Percentiles rank a stretch among this genome's conserved stretches.
These are phyloP conservation scores for Sporisorium graminicola DNA, from an alignment of 1,284 basidiomycete genomes.

Conservation along the genomic window DNA sequence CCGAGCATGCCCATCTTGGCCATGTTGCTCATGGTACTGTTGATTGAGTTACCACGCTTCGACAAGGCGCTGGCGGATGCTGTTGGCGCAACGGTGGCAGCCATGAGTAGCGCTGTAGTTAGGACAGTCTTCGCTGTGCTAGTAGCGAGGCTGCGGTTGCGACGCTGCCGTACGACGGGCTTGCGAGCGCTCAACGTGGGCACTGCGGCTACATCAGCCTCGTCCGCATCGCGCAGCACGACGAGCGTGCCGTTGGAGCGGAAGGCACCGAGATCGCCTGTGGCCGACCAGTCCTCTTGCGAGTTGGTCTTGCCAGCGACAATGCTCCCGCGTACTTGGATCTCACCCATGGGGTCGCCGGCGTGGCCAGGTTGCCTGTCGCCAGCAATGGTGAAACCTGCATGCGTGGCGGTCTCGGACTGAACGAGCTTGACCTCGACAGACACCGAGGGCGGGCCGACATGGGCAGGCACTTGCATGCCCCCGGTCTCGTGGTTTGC, in stretches of 20 bases:
- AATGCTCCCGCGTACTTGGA: constrained; percentile 55
- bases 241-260: constrained; percentile 67
- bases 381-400: constrained; percentile 39
- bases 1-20: constrained; percentile 56
- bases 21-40: constrained; percentile 56
- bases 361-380: constrained; percentile 24
- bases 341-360: constrained; percentile 60
- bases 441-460: constrained; percentile 64
- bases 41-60: constrained; percentile 39
- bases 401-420: constrained; percentile 26
- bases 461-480: constrained; percentile 56
- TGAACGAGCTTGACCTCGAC: constrained; percentile 65
- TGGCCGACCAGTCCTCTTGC: constrained; percentile 46
- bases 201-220: constrained; percentile 29
- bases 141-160: constrained; percentile 12
- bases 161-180: constrained; percentile 34
- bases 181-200: constrained; percentile 40
- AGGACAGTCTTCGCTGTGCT: constrained; percentile 22
- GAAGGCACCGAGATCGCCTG: constrained; percentile 59
- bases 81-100: constrained; percentile 10
- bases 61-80: constrained; percentile 12
- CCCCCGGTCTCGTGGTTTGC: constrained; percentile 46
- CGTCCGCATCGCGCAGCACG: constrained; percentile 46
- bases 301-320: constrained; percentile 18
- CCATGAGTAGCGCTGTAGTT: constrained; percentile 12